Conservation (phyloP, 805 yeast genomes). For the Candida fluviatilis region DNA sequence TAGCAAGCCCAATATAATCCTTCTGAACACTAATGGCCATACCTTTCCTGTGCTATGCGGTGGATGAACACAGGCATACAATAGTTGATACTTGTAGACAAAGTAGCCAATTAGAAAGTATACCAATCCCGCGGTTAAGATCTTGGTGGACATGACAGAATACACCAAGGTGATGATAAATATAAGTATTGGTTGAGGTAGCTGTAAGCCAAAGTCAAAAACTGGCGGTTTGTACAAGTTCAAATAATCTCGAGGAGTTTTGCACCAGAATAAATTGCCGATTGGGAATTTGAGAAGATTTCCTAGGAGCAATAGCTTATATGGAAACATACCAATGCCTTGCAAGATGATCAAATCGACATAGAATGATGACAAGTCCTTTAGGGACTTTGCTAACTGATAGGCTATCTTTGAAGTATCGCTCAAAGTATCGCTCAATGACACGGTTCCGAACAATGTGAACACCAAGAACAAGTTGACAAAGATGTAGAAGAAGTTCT, state of each 20-base stretch:
- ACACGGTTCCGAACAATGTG: constrained; percentile 90
- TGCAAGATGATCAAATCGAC: constrained; percentile 80
- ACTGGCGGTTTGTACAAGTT: constrained; percentile 64
- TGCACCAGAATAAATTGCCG: constrained; percentile 53
- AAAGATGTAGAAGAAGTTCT: constrained; percentile 91
- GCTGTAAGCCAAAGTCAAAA: constrained; percentile 56
- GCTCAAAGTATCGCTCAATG: constrained; percentile 64
- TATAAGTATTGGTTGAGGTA: constrained; percentile 59
- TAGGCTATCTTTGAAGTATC: constrained; percentile 89
- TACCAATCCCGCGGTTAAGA: constrained; percentile 53
- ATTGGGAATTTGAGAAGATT: constrained; percentile 67
- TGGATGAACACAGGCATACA: constrained; percentile 59
- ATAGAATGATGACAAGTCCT: constrained; percentile 79
- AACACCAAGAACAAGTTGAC: constrained; percentile 91
- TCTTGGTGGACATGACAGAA: constrained; percentile 58
- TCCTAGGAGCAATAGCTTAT: constrained; percentile 77
- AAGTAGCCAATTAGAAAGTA: constrained; percentile 55
- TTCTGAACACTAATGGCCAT: constrained; percentile 59
- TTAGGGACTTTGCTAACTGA: constrained; percentile 76
- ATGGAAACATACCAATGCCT: constrained; percentile 88
- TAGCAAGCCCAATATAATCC: constrained; percentile 52
- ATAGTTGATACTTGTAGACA: constrained; percentile 58
- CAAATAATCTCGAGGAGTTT: constrained; percentile 79
- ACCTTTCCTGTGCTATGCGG: constrained; percentile 65
- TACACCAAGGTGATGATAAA: constrained; percentile 56